These are phyloP conservation scores for Hypericum perforatum DNA, from an alignment of 345 rosid species.

Conservation along the genomic window DNA sequence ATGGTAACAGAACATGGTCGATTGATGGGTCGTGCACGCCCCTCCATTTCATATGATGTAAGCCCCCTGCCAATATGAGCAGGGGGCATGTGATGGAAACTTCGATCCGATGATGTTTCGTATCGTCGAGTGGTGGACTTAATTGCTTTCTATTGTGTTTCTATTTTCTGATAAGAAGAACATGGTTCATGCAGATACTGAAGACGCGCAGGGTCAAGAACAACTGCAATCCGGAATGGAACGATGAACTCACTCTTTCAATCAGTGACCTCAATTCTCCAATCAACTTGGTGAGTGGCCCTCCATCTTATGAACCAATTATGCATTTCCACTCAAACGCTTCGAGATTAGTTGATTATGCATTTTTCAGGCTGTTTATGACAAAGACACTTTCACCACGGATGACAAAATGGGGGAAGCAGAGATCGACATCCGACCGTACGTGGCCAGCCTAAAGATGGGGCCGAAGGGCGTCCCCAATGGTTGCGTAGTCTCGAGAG, in stretches of 20 bases:
- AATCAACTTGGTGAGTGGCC: slow-evolving; percentile 16
- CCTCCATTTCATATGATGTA: no score
- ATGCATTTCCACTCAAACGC: no score
- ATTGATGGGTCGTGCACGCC: no score
- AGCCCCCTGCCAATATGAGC: no score
- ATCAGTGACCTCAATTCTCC: slow-evolving; percentile 14
- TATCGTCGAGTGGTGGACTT: background rate
- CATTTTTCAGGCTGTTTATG: background rate
- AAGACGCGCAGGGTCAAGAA: slow-evolving; percentile 20
- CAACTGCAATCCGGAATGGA: slow-evolving; percentile 25
- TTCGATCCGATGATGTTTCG: no score
- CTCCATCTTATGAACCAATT: no score
- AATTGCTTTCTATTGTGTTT: background rate
- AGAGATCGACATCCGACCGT: background rate
- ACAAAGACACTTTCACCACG: background rate
- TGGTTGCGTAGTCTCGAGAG: background rate
- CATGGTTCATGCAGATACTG: slow-evolving; percentile 15
- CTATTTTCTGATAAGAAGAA: no score
- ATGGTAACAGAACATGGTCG: no score
- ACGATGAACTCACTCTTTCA: slow-evolving; percentile 25
- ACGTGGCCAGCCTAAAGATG: background rate
- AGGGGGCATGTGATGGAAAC: no score
- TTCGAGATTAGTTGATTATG: background rate
- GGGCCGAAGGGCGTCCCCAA: background rate
- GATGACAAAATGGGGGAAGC: slow-evolving; percentile 4